Evolutionary conservation across 441 rosid species (phyloP).

Genomic region (Breynia disticha): DNA sequence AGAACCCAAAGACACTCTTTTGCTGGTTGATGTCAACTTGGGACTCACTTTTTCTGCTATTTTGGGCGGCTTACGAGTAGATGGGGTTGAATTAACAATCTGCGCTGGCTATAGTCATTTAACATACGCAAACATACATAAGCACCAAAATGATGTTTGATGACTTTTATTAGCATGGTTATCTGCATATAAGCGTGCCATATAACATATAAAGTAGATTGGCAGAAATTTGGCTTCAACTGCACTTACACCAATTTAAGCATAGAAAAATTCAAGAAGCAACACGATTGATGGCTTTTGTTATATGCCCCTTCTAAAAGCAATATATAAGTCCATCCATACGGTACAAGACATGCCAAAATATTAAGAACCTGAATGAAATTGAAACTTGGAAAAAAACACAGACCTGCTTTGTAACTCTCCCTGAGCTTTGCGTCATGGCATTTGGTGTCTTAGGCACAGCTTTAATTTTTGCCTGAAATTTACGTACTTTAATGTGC

Average conservation of each 20-base stretch:
- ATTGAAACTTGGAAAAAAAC: slow-evolving; percentile 28
- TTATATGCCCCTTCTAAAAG: too few relatives aligned
- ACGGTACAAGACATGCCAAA: neutral
- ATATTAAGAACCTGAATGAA: slow-evolving; percentile 14
- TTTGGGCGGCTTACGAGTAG: slow-evolving; percentile 45
- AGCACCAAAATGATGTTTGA: too few relatives aligned
- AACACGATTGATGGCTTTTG: neutral
- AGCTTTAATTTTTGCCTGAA: slow-evolving; percentile 37
- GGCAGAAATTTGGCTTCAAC: too few relatives aligned
- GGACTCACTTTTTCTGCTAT: slow-evolving; percentile 27
- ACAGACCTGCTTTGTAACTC: slow-evolving; percentile 37
- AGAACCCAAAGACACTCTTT: slow-evolving; percentile 47
- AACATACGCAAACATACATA: too few relatives aligned
- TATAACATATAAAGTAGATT: too few relatives aligned
- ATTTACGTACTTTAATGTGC: slow-evolving; percentile 7
- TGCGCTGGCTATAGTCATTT: too few relatives aligned
- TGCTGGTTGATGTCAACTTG: slow-evolving; percentile 32
- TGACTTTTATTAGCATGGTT: too few relatives aligned
- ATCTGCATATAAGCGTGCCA: too few relatives aligned
- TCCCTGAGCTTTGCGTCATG: slow-evolving; percentile 32
- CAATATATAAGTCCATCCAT: too few relatives aligned
- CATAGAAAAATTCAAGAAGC: neutral
- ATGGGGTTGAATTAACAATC: slow-evolving; percentile 27
- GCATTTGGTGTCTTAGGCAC: slow-evolving; percentile 43
- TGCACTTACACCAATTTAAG: too few relatives aligned